Evolutionary conservation across 176 grass and related monocot species (phyloP).

Genomic region (Carex kokanica): DNA sequence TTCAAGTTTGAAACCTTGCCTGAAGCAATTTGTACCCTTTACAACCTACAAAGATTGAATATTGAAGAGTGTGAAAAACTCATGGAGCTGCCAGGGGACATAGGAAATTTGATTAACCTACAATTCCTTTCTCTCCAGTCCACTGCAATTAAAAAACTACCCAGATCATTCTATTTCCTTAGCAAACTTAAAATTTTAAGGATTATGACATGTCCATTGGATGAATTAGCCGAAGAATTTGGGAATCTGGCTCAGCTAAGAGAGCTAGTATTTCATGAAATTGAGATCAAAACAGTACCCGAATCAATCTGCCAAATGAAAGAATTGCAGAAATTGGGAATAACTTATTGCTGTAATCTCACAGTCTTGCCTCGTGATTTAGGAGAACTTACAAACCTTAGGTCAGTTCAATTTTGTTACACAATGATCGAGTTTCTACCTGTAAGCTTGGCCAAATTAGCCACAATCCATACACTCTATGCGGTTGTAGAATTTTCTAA

Average conservation of each 20-base stretch:
- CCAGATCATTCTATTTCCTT: constrained; percentile 21
- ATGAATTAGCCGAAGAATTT: constrained; percentile 20
- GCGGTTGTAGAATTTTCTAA: constrained; percentile 18
- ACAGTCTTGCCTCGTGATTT: constrained; percentile 14
- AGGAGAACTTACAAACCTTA: constrained; percentile 23
- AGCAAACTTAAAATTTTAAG: constrained; percentile 23
- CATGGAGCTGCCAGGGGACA: neutral
- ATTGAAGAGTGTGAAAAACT: constrained; percentile 10
- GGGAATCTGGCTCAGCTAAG: constrained; percentile 20
- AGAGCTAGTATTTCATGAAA: constrained; percentile 27
- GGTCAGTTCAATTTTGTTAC: constrained; percentile 28
- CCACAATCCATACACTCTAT: constrained; percentile 24
- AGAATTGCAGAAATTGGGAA: constrained; percentile 19
- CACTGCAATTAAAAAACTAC: constrained; percentile 24
- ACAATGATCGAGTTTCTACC: constrained; percentile 16
- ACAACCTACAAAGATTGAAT: constrained; percentile 29
- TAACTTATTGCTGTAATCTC: constrained; percentile 23
- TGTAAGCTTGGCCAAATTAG: constrained; percentile 10
- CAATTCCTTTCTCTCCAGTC: constrained; percentile 27
- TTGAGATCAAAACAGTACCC: constrained; percentile 12
- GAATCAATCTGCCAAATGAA: constrained; percentile 17
- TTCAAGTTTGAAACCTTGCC: constrained; percentile 22
- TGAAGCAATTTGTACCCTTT: constrained; percentile 25
- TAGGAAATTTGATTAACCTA: constrained; percentile 14
- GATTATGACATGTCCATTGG: constrained; percentile 16